These are phyloP conservation scores for Magnaporthiopsis poae DNA, from an alignment of 2,329 filamentous ascomycete species.

Conservation along the genomic window DNA sequence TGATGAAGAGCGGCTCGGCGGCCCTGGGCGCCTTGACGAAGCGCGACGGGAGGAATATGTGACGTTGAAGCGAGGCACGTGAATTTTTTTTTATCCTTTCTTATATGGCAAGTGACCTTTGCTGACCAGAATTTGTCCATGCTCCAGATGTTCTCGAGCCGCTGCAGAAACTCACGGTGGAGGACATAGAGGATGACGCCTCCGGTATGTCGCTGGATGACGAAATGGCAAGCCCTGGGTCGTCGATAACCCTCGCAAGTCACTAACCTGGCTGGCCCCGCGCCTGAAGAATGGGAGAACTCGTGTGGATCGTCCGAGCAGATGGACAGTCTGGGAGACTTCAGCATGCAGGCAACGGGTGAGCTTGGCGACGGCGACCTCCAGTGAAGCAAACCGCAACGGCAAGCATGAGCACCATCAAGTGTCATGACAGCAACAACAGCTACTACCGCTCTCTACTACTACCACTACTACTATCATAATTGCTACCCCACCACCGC, in stretches of 20 bases:
- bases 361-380: constrained; percentile 25
- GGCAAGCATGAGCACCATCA: not conserved
- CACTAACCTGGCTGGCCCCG: constrained; percentile 23
- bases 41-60: not conserved
- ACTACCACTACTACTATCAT: not conserved
- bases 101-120: not conserved
- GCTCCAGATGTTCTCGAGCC: constrained; percentile 31
- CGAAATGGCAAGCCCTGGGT: constrained; percentile 22
- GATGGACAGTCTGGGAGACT: constrained; percentile 39
- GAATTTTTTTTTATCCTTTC: not conserved
- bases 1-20: constrained; percentile 11
- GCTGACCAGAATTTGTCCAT: not conserved
- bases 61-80: constrained; percentile 27
- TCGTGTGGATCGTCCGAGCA: constrained; percentile 46
- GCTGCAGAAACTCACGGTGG: constrained; percentile 46
- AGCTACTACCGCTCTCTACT: not conserved
- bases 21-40: not conserved
- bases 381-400: constrained; percentile 8
- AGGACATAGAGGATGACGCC: constrained; percentile 48
- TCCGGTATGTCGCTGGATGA: constrained; percentile 43
- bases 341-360: constrained; percentile 31
- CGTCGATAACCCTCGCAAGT: constrained; percentile 21
- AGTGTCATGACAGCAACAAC: not conserved
- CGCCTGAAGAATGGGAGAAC: constrained; percentile 42
- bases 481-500: not conserved